Conservation (phyloP, 139 green algal genomes). For the Gonium pectorale region DNA sequence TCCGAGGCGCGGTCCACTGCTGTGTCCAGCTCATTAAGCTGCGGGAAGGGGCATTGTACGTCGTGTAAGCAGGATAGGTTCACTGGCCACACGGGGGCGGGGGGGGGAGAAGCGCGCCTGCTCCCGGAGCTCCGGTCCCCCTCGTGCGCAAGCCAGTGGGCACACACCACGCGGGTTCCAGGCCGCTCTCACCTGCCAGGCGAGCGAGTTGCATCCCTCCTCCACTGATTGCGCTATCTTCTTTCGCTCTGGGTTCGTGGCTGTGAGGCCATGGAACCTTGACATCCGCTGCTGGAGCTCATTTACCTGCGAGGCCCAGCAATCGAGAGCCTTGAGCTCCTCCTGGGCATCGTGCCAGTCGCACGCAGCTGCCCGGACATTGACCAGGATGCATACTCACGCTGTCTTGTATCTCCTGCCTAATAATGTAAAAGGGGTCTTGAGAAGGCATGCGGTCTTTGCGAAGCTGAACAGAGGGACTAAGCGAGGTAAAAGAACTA, state of each 20-base stretch:
- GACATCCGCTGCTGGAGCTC: slow-evolving; percentile 71
- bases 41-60: background rate
- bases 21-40: slow-evolving; percentile 83
- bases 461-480: too few species aligned
- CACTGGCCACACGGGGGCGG: too few species aligned
- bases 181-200: slow-evolving; percentile 61
- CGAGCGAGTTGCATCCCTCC: slow-evolving; percentile 54
- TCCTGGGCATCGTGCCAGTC: too few species aligned
- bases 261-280: slow-evolving; percentile 63
- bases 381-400: background rate
- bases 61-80: background rate
- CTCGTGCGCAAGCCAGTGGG: too few species aligned
- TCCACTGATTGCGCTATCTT: slow-evolving; percentile 55
- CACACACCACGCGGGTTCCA: background rate
- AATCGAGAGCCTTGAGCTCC: too few species aligned
- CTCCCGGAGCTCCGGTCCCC: too few species aligned
- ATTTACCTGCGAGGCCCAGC: slow-evolving; percentile 67
- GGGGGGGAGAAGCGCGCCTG: too few species aligned
- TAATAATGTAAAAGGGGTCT: slow-evolving; percentile 69
- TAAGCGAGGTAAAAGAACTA: background rate
- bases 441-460: slow-evolving; percentile 17
- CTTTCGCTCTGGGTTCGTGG: slow-evolving; percentile 67
- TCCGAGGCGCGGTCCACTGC: slow-evolving; percentile 81
- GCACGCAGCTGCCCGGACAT: background rate
- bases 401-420: slow-evolving; percentile 59